Evolutionary conservation across 495 filamentous ascomycete genomes (phyloP), one percentile per base, ranked within the genome.

Genomic region (Talaromyces liani): DNA sequence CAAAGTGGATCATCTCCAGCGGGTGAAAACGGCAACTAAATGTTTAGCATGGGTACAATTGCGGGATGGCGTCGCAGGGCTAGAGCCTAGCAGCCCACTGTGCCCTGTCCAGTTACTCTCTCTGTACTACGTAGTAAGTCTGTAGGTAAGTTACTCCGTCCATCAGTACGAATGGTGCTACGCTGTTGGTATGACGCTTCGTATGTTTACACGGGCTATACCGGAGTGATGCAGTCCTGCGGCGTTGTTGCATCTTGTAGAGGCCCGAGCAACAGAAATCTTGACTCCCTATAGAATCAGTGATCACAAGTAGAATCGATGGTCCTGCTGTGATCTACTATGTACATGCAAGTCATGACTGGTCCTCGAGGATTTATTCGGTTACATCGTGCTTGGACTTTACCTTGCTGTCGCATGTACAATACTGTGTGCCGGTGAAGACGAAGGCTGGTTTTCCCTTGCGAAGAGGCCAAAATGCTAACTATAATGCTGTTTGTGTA

Each of bases 21-120:
- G 58, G 58, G 58, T 41, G 39, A 60, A 60, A 41, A 60, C 58
- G 58, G 58, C 58, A 39, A 27, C 58, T 60, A 59, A 39, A 34
- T 18, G 18, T 60, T 22, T 34, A 60, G 33, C 33, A 31, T 24
- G 33, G 34, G 22, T 59, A 36, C 27, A 34, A 3, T 27, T 59
- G 57, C 57, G 57, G 57, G 57, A 59, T 59, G 57, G 57, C 57
- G 57, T 59, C 57, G 34, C 57, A 34, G 57, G 27, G 31, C 57
- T 59, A 34, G 31, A 31, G 29, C 6, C 29, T 27, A 1, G 27
- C 16, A 58, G 9, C 10, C 33, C 36, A 16, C 36, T 16, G 14
- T 16, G 16, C 36, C 36, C 36, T 41, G 36, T 39, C 34, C 34
- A 33, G 31, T 24, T 24, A 24, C 22, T 24, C n/a, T n/a, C n/a